These are phyloP conservation scores for Venturia nashicola DNA, from an alignment of 2,329 filamentous ascomycete genomes.

Conservation along the genomic window DNA sequence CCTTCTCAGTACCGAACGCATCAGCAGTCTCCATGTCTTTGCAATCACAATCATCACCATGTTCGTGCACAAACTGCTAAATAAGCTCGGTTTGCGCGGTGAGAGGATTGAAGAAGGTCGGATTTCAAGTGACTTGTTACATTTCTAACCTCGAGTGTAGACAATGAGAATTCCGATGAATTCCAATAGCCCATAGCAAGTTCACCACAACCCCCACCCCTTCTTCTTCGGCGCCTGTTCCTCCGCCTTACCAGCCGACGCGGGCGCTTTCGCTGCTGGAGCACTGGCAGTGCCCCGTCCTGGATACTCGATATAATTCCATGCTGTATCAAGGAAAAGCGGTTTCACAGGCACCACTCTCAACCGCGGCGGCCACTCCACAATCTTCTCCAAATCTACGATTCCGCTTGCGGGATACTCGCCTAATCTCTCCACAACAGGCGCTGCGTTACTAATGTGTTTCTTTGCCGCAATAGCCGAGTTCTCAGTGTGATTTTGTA, in stretches of 20 bases:
- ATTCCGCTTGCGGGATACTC: constrained; percentile 57
- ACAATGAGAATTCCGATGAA: too few relatives aligned
- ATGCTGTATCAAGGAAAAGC: constrained; percentile 89
- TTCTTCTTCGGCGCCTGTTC: constrained; percentile 17
- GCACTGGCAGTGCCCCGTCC: constrained; percentile 24
- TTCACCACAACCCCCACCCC: constrained; percentile 16
- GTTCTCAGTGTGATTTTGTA: constrained; percentile 50
- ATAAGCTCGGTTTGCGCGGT: too few relatives aligned
- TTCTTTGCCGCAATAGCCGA: constrained; percentile 34
- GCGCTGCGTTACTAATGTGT: constrained; percentile 33
- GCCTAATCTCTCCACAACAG: constrained; percentile 62
- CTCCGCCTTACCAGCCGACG: background rate
- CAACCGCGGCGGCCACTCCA: constrained; percentile 75
- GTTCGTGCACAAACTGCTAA: background rate
- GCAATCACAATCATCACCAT: constrained; percentile 2
- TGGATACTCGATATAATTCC: constrained; percentile 94
- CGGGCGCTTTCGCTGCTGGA: background rate
- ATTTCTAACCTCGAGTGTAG: too few relatives aligned
- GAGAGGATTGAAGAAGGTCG: too few relatives aligned
- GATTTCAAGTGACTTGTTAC: too few relatives aligned
- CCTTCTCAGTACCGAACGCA: constrained; percentile 10
- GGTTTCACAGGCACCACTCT: constrained; percentile 84
- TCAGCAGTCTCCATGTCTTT: constrained; percentile 15
- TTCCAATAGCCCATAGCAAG: too few relatives aligned
- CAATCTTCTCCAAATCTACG: constrained; percentile 67